These are phyloP conservation scores for Aeschynomene evenia DNA, from an alignment of 306 rosid species.

Conservation along the genomic window DNA sequence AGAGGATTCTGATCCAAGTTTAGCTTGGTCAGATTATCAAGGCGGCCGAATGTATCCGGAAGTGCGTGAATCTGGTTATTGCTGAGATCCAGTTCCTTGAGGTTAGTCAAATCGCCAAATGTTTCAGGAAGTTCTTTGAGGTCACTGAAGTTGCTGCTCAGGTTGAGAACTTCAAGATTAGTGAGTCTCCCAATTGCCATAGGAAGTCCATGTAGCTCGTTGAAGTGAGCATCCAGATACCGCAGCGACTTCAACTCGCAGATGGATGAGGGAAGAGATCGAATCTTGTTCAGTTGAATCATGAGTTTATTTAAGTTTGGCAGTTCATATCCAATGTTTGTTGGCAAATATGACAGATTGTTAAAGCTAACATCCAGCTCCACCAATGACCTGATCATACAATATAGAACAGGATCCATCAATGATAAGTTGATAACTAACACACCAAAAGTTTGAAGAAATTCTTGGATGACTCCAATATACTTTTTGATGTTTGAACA, in stretches of 20 bases:
- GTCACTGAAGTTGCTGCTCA: conserved; percentile 83
- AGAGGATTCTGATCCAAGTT: conserved; percentile 96
- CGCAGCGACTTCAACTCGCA: conserved; percentile 79
- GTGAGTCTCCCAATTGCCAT: conserved; percentile 66
- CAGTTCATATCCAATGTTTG: conserved; percentile 82
- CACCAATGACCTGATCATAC: conserved; percentile 74
- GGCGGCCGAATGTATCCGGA: conserved; percentile 92
- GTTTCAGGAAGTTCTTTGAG: conserved; percentile 82
- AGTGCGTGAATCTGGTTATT: conserved; percentile 85
- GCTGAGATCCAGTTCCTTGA: conserved; percentile 88
- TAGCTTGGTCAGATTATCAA: conserved; percentile 70
- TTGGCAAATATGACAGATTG: conserved; percentile 77
- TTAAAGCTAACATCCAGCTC: conserved; percentile 95
- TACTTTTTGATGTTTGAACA: not conserved
- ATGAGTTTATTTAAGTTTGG: conserved; percentile 65
- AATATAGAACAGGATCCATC: conserved; percentile 4
- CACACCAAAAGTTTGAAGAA: not conserved
- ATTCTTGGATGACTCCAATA: not conserved
- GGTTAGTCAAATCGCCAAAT: conserved; percentile 80
- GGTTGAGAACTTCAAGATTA: conserved; percentile 65
- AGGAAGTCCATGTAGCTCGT: conserved; percentile 88
- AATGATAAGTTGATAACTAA: not conserved
- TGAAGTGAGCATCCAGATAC: conserved; percentile 88
- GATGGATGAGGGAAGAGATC: conserved; percentile 79
- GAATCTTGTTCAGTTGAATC: conserved; percentile 78